Conservation (phyloP, 768 basidiomycete species). For the Hygrocybe punicea region DNA sequence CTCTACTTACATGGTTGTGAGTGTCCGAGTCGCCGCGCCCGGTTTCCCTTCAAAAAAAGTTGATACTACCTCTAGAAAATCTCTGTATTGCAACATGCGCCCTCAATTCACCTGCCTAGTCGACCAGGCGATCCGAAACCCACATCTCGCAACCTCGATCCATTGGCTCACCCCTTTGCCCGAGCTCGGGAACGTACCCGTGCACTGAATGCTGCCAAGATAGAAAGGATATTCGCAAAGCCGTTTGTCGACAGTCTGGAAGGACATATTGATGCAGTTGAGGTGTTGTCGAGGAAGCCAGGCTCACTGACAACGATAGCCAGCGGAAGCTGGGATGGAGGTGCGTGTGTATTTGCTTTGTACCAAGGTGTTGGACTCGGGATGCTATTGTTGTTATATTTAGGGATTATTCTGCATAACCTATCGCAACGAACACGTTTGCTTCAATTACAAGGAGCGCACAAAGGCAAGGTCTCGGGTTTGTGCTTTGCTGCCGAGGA, state of each 20-base stretch:
- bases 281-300: slow-evolving; percentile 70
- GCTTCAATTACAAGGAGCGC: slow-evolving; percentile 61
- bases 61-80: slow-evolving; percentile 66
- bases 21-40: background rate
- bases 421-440: slow-evolving; percentile 56
- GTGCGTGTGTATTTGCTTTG: slow-evolving; percentile 51
- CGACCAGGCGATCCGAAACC: slow-evolving; percentile 84
- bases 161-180: slow-evolving; percentile 93
- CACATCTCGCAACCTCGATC: slow-evolving; percentile 86
- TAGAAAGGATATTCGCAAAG: slow-evolving; percentile 97
- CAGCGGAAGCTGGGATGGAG: slow-evolving; percentile 95
- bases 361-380: background rate
- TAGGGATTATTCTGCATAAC: slow-evolving; percentile 86
- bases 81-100: slow-evolving; percentile 80
- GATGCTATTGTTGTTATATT: background rate
- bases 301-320: slow-evolving; percentile 75
- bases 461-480: slow-evolving; percentile 83
- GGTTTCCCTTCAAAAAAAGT: background rate
- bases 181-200: slow-evolving; percentile 89
- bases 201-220: slow-evolving; percentile 92
- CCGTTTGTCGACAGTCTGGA: slow-evolving; percentile 89
- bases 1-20: no score
- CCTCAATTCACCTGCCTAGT: slow-evolving; percentile 65
- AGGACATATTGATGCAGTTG: slow-evolving; percentile 94
- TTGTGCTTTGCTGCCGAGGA: slow-evolving; percentile 67